A percentile compares a stretch with the other conserved stretches of the same genome.
Conservation (phyloP, 768 basidiomycete species). For the Peribolospora kevripleyi region DNA sequence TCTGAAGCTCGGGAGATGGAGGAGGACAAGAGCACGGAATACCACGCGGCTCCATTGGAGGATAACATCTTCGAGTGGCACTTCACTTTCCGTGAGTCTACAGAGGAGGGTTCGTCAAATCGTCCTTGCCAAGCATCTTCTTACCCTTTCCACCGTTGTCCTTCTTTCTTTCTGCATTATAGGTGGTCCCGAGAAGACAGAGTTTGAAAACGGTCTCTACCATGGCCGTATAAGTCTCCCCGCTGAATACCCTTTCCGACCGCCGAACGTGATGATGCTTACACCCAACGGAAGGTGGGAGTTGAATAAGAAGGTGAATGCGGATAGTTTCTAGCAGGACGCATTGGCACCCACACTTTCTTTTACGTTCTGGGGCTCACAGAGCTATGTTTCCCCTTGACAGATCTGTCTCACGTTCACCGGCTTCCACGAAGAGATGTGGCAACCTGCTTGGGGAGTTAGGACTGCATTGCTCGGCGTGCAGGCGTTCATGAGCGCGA, state of each 20-base stretch:
- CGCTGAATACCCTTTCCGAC: constrained; percentile 85
- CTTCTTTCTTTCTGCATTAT: constrained; percentile 18
- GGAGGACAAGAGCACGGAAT: constrained; percentile 62
- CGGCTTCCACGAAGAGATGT: constrained; percentile 80
- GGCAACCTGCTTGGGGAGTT: constrained; percentile 98
- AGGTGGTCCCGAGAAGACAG: constrained; percentile 63
- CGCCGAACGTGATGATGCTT: constrained; percentile 83
- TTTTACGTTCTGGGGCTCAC: background rate
- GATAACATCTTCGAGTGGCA: constrained; percentile 59
- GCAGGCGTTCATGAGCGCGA: constrained; percentile 20
- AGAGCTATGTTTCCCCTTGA: constrained; percentile 16
- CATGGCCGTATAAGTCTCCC: constrained; percentile 57
- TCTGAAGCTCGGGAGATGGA: constrained; percentile 79
- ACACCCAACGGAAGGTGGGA: constrained; percentile 96
- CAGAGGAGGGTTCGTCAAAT: too few species aligned
- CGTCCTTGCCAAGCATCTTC: too few species aligned
- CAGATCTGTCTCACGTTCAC: constrained; percentile 81
- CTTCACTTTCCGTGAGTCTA: constrained; percentile 32
- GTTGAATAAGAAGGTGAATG: constrained; percentile 64
- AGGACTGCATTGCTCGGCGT: constrained; percentile 37
- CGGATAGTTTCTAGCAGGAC: background rate
- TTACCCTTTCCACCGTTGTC: too few species aligned
- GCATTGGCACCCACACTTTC: background rate
- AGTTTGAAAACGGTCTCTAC: constrained; percentile 87
- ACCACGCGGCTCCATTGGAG: constrained; percentile 54